Conservation (phyloP, 306 rosid genomes). For the Rosa multiflora region DNA sequence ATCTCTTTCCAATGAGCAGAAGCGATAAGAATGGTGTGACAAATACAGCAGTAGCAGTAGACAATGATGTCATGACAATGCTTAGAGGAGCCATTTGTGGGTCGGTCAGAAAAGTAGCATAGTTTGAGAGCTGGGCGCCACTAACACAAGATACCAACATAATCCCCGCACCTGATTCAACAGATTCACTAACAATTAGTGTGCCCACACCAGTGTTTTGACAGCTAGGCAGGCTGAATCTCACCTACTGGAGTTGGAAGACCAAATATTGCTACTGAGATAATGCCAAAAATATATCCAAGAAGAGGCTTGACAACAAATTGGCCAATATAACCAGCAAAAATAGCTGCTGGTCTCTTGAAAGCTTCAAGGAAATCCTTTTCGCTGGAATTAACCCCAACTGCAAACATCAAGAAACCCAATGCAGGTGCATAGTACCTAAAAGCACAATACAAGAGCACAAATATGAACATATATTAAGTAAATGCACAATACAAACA, state of each 20-base stretch:
- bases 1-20: slow-evolving; percentile 86
- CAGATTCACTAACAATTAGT: slow-evolving; percentile 39
- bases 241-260: slow-evolving; percentile 83
- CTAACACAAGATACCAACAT: slow-evolving; percentile 92
- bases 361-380: slow-evolving; percentile 83
- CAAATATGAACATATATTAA: slow-evolving; percentile 1
- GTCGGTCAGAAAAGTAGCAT: slow-evolving; percentile 88
- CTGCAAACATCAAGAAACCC: slow-evolving; percentile 97
- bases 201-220: slow-evolving; percentile 13
- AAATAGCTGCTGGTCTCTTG: slow-evolving; percentile 70
- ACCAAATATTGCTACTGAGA: slow-evolving; percentile 59
- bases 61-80: slow-evolving; percentile 92
- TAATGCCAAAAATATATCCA: slow-evolving; percentile 72
- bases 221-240: slow-evolving; percentile 28
- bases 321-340: slow-evolving; percentile 84
- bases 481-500: neutral
- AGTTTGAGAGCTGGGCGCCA: slow-evolving; percentile 95
- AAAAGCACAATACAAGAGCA: slow-evolving; percentile 23
- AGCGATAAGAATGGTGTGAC: slow-evolving; percentile 80
- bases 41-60: slow-evolving; percentile 90
- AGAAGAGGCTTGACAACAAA: slow-evolving; percentile 81
- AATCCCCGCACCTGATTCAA: slow-evolving; percentile 83
- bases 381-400: slow-evolving; percentile 93
- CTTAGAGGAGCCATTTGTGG: slow-evolving; percentile 88
- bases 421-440: slow-evolving; percentile 97